Evolutionary conservation across 306 rosid species (phyloP), one percentile per base, ranked within the genome.

Genomic region (Aeschynomene evenia): DNA sequence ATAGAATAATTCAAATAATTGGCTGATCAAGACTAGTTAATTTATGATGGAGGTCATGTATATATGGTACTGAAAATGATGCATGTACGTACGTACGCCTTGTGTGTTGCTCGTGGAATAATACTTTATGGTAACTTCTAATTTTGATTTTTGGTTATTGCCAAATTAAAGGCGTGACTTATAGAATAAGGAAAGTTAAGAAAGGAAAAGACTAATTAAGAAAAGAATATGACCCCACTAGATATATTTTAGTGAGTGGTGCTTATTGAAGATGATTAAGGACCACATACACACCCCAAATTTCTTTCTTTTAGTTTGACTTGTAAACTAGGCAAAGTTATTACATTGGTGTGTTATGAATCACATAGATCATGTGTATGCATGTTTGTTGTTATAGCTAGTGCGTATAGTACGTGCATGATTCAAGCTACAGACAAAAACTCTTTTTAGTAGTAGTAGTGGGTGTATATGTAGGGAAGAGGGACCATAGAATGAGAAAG

Each of bases 361-460:
- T 29, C 3, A 36, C 9, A 19, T 18, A 39, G 26, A 56, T 20
- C 34, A 48, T 43, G 62, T 37, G 4, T 37, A 33, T 26, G 19
- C n/a, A 68, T 59, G 63, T 14, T 61, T 14, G 53, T 24, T 67
- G 59, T 61, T 36, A 23, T 65, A n/a, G n/a, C n/a, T n/a, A n/a
- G n/a, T n/a, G n/a, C n/a, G 50, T 59, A 33, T 66, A 15, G 15
- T 57, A 13, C n/a, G n/a, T n/a, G n/a, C n/a, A n/a, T n/a, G n/a
- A n/a, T n/a, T n/a, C n/a, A 48, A 52, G 52, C 24, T 23, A 11
- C 14, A 45, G 22, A 65, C 78, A 78, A 39, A 64, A 57, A 15
- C 65, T 29, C 63, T 23, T 64, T 48, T 13, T 16, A 5, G 14
- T 11, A 11, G 13, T 14, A 6, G 45, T 39, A n/a, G n/a, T n/a